These are phyloP conservation scores for Diddensiella transvaalensis DNA, from an alignment of 805 yeast genomes.

Conservation along the genomic window DNA sequence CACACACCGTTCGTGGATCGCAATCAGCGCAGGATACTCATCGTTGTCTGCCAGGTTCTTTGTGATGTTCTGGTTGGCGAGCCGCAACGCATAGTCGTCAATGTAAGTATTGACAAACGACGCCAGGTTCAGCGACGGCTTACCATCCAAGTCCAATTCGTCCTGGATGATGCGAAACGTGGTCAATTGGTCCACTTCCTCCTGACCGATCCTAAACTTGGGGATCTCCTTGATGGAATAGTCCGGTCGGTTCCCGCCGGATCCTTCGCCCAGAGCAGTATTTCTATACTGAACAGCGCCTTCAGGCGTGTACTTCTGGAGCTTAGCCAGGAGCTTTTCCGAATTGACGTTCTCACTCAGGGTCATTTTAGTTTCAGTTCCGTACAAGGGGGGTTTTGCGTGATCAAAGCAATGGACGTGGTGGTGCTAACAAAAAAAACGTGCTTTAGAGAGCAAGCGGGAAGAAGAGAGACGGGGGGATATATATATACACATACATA, in stretches of 20 bases:
- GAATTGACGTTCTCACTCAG: conserved; percentile 16
- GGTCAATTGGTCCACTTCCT: conserved; percentile 48
- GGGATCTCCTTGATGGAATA: conserved; percentile 33
- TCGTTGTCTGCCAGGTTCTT: conserved; percentile 91
- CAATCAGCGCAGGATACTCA: conserved; percentile 84
- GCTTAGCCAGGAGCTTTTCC: conserved; percentile 23
- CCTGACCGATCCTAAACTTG: conserved; percentile 57
- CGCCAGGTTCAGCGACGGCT: conserved; percentile 79
- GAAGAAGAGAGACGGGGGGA: no score
- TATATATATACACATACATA: no score
- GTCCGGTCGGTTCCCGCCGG: conserved; percentile 4
- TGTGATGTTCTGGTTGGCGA: conserved; percentile 67
- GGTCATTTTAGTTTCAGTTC: conserved; percentile 6
- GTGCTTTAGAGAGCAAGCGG: no score
- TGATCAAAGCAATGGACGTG: no score
- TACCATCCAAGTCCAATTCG: conserved; percentile 79
- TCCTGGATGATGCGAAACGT: conserved; percentile 66
- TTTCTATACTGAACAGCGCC: conserved; percentile 12
- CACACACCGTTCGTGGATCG: conserved; percentile 76
- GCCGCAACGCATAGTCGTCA: conserved; percentile 48
- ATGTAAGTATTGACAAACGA: conserved; percentile 80
- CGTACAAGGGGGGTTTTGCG: no score
- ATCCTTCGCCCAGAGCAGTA: conserved; percentile 1
- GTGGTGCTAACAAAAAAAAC: no score
- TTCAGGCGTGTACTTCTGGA: conserved; percentile 18